A percentile compares a stretch with the other conserved stretches of the same genome.
Evolutionary conservation across 2,329 filamentous ascomycete species (phyloP).

Genomic region (Aspergillus japonicus): DNA sequence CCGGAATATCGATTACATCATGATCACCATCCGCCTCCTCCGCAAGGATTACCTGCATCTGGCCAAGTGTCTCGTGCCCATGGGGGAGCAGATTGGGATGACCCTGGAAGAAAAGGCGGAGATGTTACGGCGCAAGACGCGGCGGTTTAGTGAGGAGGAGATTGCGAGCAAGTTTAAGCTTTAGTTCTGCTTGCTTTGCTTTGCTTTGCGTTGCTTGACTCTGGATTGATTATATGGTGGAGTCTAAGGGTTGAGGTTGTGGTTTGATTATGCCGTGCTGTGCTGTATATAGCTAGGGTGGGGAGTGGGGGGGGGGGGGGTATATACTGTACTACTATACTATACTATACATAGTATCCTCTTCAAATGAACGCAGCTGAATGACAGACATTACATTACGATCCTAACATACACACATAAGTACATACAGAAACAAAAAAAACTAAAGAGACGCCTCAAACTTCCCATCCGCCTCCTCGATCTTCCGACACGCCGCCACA

Average conservation of each 20-base stretch:
- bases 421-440: background rate
- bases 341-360: too few species aligned
- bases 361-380: too few species aligned
- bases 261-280: too few species aligned
- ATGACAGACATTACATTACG: background rate
- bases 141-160: conserved; percentile 49
- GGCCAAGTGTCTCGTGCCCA: conserved; percentile 69
- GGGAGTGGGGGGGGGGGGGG: too few species aligned
- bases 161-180: conserved; percentile 11
- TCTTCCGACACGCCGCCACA: conserved; percentile 41
- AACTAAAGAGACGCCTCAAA: conserved; percentile 32
- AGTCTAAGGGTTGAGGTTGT: too few species aligned
- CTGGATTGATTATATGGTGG: too few species aligned
- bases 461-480: conserved; percentile 41
- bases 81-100: conserved; percentile 69
- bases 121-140: conserved; percentile 65
- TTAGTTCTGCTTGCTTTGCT: too few species aligned
- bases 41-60: conserved; percentile 70
- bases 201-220: too few species aligned
- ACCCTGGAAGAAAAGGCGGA: conserved; percentile 61
- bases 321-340: background rate
- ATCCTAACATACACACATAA: background rate
- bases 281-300: background rate
- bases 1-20: conserved; percentile 76
- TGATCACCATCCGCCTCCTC: conserved; percentile 68